phyloP scores from a whole-genome alignment of 805 yeast species.

The Candida parachauliodes region DNA sequence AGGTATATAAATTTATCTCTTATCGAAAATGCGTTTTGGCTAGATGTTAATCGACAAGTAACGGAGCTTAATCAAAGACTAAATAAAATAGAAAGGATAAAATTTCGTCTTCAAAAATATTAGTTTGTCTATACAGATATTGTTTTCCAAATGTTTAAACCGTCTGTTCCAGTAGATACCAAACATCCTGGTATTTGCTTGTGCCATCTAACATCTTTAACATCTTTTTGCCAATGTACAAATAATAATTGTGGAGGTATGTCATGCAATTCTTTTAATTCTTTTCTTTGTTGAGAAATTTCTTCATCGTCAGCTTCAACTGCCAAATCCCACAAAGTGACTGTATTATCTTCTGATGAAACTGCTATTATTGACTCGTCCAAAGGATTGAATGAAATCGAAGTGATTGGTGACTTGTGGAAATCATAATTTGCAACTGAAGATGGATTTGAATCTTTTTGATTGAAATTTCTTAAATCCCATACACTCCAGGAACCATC shows the following conservation, averaged over 20 bases:
- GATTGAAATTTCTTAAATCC: conserved; percentile 84
- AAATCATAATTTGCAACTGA: conserved; percentile 95
- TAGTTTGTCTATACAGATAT: conserved; percentile 60
- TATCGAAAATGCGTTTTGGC: conserved; percentile 27
- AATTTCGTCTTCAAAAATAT: conserved; percentile 3
- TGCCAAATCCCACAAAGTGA: conserved; percentile 95
- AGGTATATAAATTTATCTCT: conserved; percentile 19
- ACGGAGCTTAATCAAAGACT: conserved; percentile 8
- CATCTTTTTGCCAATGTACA: conserved; percentile 98
- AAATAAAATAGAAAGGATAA: conserved; percentile 5
- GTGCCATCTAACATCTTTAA: conserved; percentile 98
- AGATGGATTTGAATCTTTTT: conserved; percentile 48
- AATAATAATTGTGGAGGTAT: conserved; percentile 94
- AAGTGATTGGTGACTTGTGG: conserved; percentile 91
- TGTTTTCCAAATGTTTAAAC: conserved; percentile 93
- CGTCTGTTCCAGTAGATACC: conserved; percentile 93
- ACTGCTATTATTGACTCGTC: conserved; percentile 96
- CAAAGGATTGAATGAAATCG: conserved; percentile 89
- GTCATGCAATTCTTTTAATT: conserved; percentile 74
- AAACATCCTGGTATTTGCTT: conserved; percentile 93
- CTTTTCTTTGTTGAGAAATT: conserved; percentile 77
- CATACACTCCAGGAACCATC: conserved; percentile 97
- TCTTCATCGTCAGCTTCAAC: conserved; percentile 99
- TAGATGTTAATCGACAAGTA: conserved; percentile 17
- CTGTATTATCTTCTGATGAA: conserved; percentile 94